Percentiles rank a stretch among this genome's conserved stretches.
phyloP scores from a whole-genome alignment of 2,329 filamentous ascomycete genomes.

The Didymella glomerata region DNA sequence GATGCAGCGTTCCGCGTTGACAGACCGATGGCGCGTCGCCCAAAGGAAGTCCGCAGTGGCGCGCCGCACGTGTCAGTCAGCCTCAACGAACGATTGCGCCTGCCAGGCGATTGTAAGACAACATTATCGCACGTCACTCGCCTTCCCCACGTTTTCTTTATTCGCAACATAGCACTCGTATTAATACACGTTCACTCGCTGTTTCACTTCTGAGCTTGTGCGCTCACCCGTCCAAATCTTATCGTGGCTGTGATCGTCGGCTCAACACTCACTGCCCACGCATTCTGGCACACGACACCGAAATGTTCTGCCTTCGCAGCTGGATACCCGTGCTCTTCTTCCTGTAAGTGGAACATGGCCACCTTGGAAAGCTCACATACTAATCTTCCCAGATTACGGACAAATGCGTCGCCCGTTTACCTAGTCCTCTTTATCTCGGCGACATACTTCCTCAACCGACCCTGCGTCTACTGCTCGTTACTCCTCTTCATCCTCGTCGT shows the following conservation, averaged over 20 bases:
- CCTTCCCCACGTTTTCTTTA: conserved; percentile 19
- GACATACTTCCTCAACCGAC: conserved; percentile 95
- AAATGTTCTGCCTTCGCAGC: conserved; percentile 73
- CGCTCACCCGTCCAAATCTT: conserved; percentile 3
- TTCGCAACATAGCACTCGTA: conserved; percentile 11
- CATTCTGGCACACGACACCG: conserved; percentile 27
- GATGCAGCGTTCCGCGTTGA: neutral
- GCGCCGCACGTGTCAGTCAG: conserved; percentile 15
- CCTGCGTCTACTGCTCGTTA: conserved; percentile 97
- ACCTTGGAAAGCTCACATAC: neutral
- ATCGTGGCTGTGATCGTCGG: neutral
- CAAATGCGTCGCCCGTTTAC: conserved; percentile 59
- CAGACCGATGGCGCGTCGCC: conserved; percentile 11
- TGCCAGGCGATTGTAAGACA: conserved; percentile 8
- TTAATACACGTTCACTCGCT: conserved; percentile 26
- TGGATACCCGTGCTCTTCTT: conserved; percentile 61
- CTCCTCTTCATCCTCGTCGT: conserved; percentile 94
- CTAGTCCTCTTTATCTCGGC: conserved; percentile 72
- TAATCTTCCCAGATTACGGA: conserved; percentile 44
- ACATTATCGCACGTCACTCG: conserved; percentile 20
- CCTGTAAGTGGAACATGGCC: conserved; percentile 54
- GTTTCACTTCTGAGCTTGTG: conserved; percentile 14
- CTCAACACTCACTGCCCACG: neutral
- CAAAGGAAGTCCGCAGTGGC: conserved; percentile 10
- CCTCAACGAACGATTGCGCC: conserved; percentile 10